phyloP scores from a whole-genome alignment of 1,284 basidiomycete genomes.

The Fomes fomentarius region DNA sequence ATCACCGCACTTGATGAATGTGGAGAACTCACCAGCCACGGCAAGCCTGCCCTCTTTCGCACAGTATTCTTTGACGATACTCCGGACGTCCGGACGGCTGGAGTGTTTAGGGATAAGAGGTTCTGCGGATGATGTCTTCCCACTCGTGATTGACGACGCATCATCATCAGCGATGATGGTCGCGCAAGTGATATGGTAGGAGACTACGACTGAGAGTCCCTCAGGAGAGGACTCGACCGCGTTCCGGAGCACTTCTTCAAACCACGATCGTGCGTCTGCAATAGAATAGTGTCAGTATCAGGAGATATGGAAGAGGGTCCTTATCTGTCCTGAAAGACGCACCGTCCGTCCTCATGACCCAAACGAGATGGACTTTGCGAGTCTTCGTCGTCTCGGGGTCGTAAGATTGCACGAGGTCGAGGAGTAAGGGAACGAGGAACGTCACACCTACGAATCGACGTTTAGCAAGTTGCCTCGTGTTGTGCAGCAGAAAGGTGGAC shows the following conservation, averaged over 20 bases:
- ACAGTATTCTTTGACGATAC: conserved; percentile 26
- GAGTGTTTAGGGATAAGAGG: conserved; percentile 6
- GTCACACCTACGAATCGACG: conserved; percentile 29
- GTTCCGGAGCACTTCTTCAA: conserved; percentile 20
- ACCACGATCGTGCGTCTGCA: conserved; percentile 30
- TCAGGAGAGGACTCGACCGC: conserved; percentile 2
- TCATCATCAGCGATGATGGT: not conserved
- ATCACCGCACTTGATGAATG: too few relatives aligned
- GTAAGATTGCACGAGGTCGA: conserved; percentile 28
- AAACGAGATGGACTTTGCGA: conserved; percentile 29
- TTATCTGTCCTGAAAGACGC: not conserved
- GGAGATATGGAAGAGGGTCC: not conserved
- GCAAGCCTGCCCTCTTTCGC: conserved; percentile 21
- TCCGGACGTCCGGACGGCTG: conserved; percentile 11
- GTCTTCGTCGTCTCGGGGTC: conserved; percentile 12
- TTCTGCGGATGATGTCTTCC: conserved; percentile 7
- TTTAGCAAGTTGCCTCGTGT: not conserved
- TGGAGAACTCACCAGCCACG: conserved; percentile 23
- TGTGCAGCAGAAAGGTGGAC: not conserved
- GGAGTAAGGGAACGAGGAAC: conserved; percentile 34
- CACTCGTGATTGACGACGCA: not conserved
- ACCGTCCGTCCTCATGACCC: conserved; percentile 31
- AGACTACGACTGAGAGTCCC: conserved; percentile 3
- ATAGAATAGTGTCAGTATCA: not conserved
- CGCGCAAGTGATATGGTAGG: conserved; percentile 5